Conservation (phyloP, 768 basidiomycete genomes). For the Serpula lacrymans region DNA sequence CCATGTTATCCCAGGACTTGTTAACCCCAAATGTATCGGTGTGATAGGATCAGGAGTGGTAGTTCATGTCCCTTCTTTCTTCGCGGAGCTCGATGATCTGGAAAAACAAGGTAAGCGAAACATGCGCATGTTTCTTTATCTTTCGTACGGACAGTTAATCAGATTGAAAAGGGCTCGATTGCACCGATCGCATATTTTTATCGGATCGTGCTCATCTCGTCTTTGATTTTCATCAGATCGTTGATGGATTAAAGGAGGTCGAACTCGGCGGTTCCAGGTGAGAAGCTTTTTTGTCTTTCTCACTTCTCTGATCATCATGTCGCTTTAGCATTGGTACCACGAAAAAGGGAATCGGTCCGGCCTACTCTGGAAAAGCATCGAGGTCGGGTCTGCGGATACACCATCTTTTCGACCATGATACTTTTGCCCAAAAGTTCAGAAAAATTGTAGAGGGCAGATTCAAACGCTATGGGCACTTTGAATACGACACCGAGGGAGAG, state of each 20-base stretch:
- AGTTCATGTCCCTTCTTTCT: constrained; percentile 93
- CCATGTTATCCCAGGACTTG: constrained; percentile 53
- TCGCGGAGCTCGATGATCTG: constrained; percentile 85
- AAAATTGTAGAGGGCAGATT: constrained; percentile 94
- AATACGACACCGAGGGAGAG: constrained; percentile 98
- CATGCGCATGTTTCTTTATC: neutral
- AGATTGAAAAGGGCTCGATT: constrained; percentile 67
- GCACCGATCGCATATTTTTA: constrained; percentile 79
- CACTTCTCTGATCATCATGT: neutral
- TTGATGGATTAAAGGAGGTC: constrained; percentile 96
- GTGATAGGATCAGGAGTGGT: constrained; percentile 96
- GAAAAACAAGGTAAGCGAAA: constrained; percentile 66
- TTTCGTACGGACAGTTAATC: neutral
- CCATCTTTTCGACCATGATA: constrained; percentile 85
- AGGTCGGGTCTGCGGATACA: constrained; percentile 94
- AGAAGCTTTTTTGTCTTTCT: constrained; percentile 7
- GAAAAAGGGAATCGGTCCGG: constrained; percentile 96
- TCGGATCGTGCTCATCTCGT: constrained; percentile 97
- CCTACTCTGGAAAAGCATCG: constrained; percentile 96
- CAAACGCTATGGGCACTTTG: constrained; percentile 97
- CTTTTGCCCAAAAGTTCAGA: constrained; percentile 90
- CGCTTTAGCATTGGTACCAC: constrained; percentile 87
- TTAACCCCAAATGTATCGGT: constrained; percentile 82
- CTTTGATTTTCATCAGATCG: constrained; percentile 99
- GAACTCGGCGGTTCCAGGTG: constrained; percentile 89